phyloP scores from a whole-genome alignment of 2,329 filamentous ascomycete genomes.

The Colletotrichum australisinense region DNA sequence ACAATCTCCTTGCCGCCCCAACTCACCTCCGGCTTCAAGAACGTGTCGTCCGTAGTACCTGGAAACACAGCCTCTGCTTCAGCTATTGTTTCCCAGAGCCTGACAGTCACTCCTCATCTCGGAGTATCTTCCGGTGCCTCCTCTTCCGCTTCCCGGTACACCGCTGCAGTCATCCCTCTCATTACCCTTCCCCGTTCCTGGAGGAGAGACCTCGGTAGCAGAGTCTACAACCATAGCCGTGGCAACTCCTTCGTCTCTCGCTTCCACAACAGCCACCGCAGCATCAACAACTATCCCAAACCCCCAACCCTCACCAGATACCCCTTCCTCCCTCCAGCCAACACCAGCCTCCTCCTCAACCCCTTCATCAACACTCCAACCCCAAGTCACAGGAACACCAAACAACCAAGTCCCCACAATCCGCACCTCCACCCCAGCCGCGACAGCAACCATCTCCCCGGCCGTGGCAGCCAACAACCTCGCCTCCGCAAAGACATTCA shows the following conservation, averaged over 20 bases:
- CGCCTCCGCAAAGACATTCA: slow-evolving; percentile 56
- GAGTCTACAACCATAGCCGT: background rate
- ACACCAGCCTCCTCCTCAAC: background rate
- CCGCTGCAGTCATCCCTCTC: slow-evolving; percentile 21
- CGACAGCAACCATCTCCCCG: slow-evolving; percentile 54
- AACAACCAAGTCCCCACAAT: slow-evolving; percentile 56
- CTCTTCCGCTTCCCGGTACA: background rate
- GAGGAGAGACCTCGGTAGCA: background rate
- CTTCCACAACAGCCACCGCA: background rate
- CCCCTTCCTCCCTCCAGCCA: background rate
- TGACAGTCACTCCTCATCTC: background rate
- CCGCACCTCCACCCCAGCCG: slow-evolving; percentile 47
- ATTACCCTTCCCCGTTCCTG: slow-evolving; percentile 24
- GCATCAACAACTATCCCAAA: background rate
- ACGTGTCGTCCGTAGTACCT: slow-evolving; percentile 5
- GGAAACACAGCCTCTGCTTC: background rate
- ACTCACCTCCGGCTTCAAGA: slow-evolving; percentile 5
- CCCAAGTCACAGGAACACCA: slow-evolving; percentile 47
- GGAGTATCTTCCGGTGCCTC: background rate
- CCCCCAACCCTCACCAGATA: background rate
- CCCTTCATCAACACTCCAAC: background rate
- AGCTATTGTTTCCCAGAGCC: background rate
- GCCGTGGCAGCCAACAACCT: slow-evolving; percentile 58
- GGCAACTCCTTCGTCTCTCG: background rate
- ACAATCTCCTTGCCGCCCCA: slow-evolving; percentile 23